Conservation (phyloP, 371 early-diverging fungal species). For the Mortierella sp. region DNA sequence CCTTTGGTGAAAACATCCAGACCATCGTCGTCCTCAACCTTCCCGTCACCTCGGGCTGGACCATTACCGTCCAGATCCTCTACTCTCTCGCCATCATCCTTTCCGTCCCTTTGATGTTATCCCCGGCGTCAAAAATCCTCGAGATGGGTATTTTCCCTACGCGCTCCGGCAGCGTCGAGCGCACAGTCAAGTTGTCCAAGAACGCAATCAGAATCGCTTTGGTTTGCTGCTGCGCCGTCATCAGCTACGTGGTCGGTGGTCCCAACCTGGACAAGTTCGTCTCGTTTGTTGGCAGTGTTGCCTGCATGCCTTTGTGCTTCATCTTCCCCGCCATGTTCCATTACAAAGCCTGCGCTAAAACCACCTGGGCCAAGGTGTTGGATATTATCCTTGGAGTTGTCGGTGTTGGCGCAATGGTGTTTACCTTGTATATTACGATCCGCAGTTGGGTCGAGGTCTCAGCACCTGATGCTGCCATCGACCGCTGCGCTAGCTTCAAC, state of each 20-base stretch:
- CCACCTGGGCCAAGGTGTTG: conserved; percentile 43
- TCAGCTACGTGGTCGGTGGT: conserved; percentile 73
- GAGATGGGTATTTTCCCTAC: conserved; percentile 70
- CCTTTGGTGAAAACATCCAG: conserved; percentile 76
- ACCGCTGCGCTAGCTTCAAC: conserved; percentile 43
- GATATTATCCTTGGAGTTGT: conserved; percentile 79
- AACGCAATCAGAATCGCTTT: conserved; percentile 69
- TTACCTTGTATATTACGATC: conserved; percentile 83
- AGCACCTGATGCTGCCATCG: conserved; percentile 39
- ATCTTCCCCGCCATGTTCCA: conserved; percentile 86
- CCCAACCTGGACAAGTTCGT: conserved; percentile 82
- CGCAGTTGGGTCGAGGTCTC: conserved; percentile 67
- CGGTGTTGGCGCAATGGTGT: conserved; percentile 81
- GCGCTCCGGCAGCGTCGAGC: conserved; percentile 55
- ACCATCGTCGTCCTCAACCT: conserved; percentile 79
- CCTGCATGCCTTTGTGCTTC: conserved; percentile 73
- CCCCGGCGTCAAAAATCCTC: conserved; percentile 80
- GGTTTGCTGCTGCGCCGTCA: conserved; percentile 65
- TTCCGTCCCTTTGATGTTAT: conserved; percentile 77
- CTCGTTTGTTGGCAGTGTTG: conserved; percentile 67
- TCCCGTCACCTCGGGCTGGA: conserved; percentile 63
- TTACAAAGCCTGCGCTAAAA: conserved; percentile 65
- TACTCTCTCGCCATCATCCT: conserved; percentile 84
- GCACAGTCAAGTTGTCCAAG: conserved; percentile 75
- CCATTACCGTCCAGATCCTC: conserved; percentile 71